Evolutionary conservation across 2,329 filamentous ascomycete species (phyloP).

Genomic region (Beauveria rudraprayagi): DNA sequence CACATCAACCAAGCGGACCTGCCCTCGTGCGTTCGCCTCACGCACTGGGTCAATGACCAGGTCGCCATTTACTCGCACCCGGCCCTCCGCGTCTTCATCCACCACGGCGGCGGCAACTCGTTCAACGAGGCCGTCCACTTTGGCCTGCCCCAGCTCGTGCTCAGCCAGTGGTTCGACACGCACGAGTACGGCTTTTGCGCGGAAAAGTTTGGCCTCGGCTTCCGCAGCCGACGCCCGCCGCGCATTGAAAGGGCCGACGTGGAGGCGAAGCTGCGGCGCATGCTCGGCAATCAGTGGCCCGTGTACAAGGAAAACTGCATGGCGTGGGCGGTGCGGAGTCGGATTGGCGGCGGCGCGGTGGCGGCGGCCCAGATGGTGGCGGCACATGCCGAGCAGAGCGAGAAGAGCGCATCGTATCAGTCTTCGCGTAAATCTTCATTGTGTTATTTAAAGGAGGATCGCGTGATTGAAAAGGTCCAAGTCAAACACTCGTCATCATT

Average conservation of each 20-base stretch:
- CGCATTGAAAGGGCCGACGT: not conserved
- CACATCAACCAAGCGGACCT: not conserved
- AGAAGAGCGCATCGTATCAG: not conserved
- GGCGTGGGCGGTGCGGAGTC: not conserved
- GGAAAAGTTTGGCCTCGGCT: not conserved
- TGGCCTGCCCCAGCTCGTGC: slow-evolving; percentile 1
- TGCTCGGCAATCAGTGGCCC: not conserved
- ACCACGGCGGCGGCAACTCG: slow-evolving; percentile 5
- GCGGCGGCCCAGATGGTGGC: not conserved
- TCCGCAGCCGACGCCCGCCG: not conserved
- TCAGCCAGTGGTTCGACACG: slow-evolving; percentile 6
- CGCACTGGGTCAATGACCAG: not conserved
- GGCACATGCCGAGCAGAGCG: not conserved
- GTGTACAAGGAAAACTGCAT: not conserved
- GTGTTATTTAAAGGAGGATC: not conserved
- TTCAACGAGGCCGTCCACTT: slow-evolving; percentile 6
- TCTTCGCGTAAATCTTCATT: not conserved
- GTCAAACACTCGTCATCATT: not conserved
- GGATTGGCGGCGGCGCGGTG: not conserved
- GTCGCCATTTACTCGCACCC: not conserved
- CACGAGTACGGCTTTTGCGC: slow-evolving; percentile 4
- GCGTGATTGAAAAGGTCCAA: not conserved
- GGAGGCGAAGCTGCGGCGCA: not conserved
- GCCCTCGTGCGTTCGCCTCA: not conserved
- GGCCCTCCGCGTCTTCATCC: not conserved